These are phyloP conservation scores for Epichloe elymi DNA, from an alignment of 2,329 filamentous ascomycete species.

Conservation along the genomic window DNA sequence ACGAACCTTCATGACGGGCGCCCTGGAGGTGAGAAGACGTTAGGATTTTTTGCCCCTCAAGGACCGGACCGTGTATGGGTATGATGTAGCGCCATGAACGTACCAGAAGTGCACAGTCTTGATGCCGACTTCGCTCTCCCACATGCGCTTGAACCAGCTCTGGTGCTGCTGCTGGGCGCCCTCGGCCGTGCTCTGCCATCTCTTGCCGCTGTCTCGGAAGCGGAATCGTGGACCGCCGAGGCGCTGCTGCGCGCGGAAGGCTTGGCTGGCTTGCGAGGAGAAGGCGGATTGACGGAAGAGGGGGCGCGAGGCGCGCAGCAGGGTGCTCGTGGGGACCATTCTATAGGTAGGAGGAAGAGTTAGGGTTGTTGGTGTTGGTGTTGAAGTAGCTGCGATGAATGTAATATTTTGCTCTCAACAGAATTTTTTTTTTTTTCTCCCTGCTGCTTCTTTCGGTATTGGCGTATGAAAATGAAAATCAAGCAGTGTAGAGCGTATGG, in stretches of 20 bases:
- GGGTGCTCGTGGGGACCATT: constrained; percentile 33
- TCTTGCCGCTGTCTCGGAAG: constrained; percentile 32
- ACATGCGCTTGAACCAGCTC: constrained; percentile 63
- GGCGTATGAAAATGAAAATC: no score
- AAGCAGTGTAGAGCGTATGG: not conserved
- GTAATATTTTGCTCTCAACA: not conserved
- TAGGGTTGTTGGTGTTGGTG: not conserved
- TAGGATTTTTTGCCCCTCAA: not conserved
- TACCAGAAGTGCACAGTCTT: constrained; percentile 99
- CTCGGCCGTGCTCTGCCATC: constrained; percentile 58
- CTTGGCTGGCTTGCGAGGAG: constrained; percentile 20
- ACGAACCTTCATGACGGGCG: constrained; percentile 73
- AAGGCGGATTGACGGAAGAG: constrained; percentile 37
- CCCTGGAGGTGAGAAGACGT: constrained; percentile 38
- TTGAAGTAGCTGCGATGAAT: not conserved
- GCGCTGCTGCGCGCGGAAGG: constrained; percentile 30
- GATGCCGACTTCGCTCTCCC: constrained; percentile 67
- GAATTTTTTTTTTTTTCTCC: not conserved
- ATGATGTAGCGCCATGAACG: not conserved
- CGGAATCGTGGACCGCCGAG: constrained; percentile 17
- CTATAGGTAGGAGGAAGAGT: not conserved
- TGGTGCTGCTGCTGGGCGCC: constrained; percentile 28
- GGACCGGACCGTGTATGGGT: no score
- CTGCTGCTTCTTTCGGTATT: no score
- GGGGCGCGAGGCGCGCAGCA: constrained; percentile 41